Percentiles rank a stretch among this genome's conserved stretches.
Evolutionary conservation across 1,284 basidiomycete species (phyloP).

Genomic region (Malassezia globosa): DNA sequence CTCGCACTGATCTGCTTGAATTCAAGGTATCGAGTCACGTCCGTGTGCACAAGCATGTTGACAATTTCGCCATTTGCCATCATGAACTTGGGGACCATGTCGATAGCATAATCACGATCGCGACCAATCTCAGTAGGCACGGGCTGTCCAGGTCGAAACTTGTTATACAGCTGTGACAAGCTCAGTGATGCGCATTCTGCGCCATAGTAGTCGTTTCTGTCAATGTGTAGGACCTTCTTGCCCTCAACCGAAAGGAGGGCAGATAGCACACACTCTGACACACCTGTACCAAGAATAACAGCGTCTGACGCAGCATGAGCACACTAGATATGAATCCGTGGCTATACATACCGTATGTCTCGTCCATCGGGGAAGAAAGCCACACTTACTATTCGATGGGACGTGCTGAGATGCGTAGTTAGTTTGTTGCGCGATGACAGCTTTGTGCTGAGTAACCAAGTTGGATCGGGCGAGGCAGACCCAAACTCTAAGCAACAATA

Average conservation of each 20-base stretch:
- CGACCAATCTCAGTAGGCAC: constrained; percentile 51
- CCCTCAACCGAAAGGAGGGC: constrained; percentile 78
- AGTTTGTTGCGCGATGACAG: too few relatives aligned
- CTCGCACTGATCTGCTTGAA: constrained; percentile 99
- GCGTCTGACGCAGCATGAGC: constrained; percentile 26
- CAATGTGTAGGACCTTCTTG: constrained; percentile 99
- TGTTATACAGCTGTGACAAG: constrained; percentile 92
- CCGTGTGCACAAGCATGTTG: constrained; percentile 95
- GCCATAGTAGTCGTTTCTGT: constrained; percentile 96
- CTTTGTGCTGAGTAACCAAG: too few relatives aligned
- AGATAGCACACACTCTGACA: constrained; percentile 96
- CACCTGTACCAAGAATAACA: constrained; percentile 63
- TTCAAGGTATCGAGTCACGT: constrained; percentile 96
- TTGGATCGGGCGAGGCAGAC: too few relatives aligned
- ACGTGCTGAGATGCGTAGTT: too few relatives aligned
- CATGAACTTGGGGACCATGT: constrained; percentile 54
- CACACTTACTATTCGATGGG: too few relatives aligned
- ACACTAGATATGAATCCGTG: too few relatives aligned
- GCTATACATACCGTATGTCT: constrained; percentile 33
- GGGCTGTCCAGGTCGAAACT: constrained; percentile 60
- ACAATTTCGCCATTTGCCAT: constrained; percentile 96
- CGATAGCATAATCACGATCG: constrained; percentile 46
- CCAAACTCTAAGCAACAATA: too few relatives aligned
- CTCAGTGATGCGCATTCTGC: constrained; percentile 95
- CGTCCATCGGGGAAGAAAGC: constrained; percentile 35